Conservation (phyloP, 208 protist species). For the Leishmania lainsoni region DNA sequence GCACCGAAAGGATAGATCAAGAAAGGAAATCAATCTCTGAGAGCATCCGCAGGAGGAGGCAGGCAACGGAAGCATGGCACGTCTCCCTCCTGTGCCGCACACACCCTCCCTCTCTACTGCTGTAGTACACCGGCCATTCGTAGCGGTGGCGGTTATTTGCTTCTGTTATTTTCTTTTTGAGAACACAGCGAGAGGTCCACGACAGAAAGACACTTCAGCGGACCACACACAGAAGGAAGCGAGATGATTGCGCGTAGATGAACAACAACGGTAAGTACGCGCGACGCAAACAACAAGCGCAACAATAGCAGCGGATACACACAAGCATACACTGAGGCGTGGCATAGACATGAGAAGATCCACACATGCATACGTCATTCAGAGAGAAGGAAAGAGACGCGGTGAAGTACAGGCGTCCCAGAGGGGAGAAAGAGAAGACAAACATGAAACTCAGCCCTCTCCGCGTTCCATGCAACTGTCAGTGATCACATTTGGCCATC, state of each 20-base stretch:
- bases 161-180: not conserved
- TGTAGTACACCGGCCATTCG: not conserved
- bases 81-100: not conserved
- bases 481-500: not conserved
- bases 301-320: not conserved
- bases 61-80: not conserved
- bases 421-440: not conserved
- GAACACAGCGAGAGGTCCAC: not conserved
- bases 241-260: not conserved
- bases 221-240: not conserved
- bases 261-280: not conserved
- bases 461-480: not conserved
- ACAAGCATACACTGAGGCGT: not conserved
- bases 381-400: conserved; percentile 7
- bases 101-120: not conserved
- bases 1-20: conserved; percentile 1
- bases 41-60: not conserved
- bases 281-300: not conserved
- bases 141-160: not conserved
- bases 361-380: not conserved
- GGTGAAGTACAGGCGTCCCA: not conserved
- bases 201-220: not conserved
- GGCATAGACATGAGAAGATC: not conserved
- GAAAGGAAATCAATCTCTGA: conserved; percentile 12
- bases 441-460: not conserved